phyloP scores from a whole-genome alignment of 257 asterid species.

The Fraxinus pennsylvanica region DNA sequence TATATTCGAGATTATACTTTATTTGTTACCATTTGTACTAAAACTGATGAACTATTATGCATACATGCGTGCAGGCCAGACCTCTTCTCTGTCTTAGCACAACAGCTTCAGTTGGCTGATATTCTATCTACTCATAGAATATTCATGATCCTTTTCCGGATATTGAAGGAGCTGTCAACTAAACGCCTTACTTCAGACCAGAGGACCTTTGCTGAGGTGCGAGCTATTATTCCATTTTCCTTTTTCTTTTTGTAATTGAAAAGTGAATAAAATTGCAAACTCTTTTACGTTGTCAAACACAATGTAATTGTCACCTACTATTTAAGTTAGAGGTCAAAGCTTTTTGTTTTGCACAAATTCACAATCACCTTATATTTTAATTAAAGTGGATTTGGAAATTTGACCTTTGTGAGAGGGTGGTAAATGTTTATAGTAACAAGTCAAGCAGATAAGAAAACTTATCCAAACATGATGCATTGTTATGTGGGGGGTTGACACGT shows the following conservation, averaged over 20 bases:
- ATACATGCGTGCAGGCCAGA: conserved; percentile 75
- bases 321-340: neutral
- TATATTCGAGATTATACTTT: conserved; percentile 16
- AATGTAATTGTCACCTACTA: neutral
- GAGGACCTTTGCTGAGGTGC: conserved; percentile 88
- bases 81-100: conserved; percentile 84
- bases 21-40: conserved; percentile 8
- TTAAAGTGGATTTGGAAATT: neutral
- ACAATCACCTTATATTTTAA: neutral
- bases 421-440: neutral
- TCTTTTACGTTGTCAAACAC: neutral
- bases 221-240: conserved; percentile 20
- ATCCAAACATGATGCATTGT: neutral
- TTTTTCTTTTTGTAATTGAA: neutral
- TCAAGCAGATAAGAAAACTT: neutral
- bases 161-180: conserved; percentile 88
- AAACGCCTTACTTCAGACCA: conserved; percentile 85
- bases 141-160: conserved; percentile 84
- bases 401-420: neutral
- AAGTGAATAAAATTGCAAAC: neutral
- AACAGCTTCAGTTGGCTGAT: conserved; percentile 84
- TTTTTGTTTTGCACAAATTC: neutral
- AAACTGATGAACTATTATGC: conserved; percentile 25
- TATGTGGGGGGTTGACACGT: neutral
- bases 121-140: conserved; percentile 85